phyloP scores from a whole-genome alignment of 108 stramenopile species.

The Nannochloropsis salina region DNA sequence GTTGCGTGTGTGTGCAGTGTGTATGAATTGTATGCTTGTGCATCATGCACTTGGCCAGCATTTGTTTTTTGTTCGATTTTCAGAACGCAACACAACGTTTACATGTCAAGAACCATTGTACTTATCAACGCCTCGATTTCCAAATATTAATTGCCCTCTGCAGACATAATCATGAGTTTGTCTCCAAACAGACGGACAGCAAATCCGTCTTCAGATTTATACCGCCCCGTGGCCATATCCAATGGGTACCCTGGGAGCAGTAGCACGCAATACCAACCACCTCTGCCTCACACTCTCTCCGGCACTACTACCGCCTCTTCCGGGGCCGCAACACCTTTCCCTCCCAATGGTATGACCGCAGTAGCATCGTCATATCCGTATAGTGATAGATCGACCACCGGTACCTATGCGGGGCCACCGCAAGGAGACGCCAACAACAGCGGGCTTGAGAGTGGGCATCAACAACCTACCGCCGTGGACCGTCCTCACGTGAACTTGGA shows the following conservation, averaged over 20 bases:
- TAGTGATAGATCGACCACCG: neutral
- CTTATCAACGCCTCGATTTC: too few species aligned
- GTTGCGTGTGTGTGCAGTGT: too few species aligned
- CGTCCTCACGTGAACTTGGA: neutral
- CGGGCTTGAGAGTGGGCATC: neutral
- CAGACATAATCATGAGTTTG: too few species aligned
- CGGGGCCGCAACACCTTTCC: neutral
- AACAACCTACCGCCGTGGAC: neutral
- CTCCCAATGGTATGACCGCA: neutral
- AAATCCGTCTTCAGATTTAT: neutral
- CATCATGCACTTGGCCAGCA: too few species aligned
- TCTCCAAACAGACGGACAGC: too few species aligned
- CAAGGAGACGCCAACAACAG: neutral
- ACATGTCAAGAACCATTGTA: too few species aligned
- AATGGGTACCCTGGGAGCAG: neutral
- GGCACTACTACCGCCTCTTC: neutral
- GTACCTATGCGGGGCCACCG: neutral
- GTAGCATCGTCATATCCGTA: neutral
- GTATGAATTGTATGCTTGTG: too few species aligned
- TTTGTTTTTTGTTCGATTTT: too few species aligned
- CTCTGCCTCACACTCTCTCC: neutral
- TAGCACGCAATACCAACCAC: constrained; percentile 9
- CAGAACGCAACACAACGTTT: too few species aligned
- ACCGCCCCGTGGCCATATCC: neutral
- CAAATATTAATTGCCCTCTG: too few species aligned